These are phyloP conservation scores for Hanseniaspora jakobsenii DNA, from an alignment of 805 yeast species.

Conservation along the genomic window DNA sequence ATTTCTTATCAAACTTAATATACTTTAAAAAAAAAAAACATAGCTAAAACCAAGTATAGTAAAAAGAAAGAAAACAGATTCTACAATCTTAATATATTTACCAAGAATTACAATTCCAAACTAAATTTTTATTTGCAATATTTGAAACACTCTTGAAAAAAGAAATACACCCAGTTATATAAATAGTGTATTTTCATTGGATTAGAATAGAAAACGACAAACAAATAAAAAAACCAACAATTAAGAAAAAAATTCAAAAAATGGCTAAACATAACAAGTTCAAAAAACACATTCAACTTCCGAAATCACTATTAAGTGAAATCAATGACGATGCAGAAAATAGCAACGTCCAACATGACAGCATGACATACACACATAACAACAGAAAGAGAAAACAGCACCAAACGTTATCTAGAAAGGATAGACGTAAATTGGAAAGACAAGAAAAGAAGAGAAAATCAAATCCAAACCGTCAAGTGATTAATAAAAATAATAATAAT, in stretches of 20 bases:
- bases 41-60: no score
- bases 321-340: constrained; percentile 1
- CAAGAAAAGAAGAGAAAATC: constrained; percentile 16
- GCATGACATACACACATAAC: constrained; percentile 23
- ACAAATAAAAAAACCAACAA: neutral
- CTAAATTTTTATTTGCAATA: no score
- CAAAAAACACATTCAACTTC: constrained; percentile 23
- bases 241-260: neutral
- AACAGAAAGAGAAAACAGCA: constrained; percentile 29
- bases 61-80: no score
- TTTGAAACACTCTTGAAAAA: no score
- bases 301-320: constrained; percentile 46
- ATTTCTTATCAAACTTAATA: no score
- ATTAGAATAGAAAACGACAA: no score
- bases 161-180: no score
- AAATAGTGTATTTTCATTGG: no score
- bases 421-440: constrained; percentile 33
- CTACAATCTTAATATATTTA: no score
- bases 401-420: constrained; percentile 31
- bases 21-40: no score
- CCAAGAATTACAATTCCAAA: no score
- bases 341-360: constrained; percentile 33
- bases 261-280: neutral
- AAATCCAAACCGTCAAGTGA: constrained; percentile 27
- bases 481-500: constrained; percentile 23